phyloP scores from a whole-genome alignment of 768 basidiomycete species.

The Sutorius australiensis region DNA sequence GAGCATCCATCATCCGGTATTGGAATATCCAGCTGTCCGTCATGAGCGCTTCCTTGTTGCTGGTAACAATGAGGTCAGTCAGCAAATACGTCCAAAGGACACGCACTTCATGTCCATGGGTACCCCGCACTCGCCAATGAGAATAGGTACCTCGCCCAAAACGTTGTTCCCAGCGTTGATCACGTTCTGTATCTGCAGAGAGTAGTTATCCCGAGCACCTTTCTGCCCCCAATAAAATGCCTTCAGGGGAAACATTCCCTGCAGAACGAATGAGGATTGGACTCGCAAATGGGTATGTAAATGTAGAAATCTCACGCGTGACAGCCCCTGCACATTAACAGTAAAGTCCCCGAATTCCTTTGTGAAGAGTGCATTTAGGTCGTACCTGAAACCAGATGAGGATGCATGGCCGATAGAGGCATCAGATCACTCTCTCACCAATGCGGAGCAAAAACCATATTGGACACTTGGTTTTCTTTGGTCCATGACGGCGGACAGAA shows the following conservation, averaged over 20 bases:
- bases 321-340: constrained; percentile 90
- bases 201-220: constrained; percentile 78
- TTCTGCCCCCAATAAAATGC: constrained; percentile 86
- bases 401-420: neutral
- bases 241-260: constrained; percentile 84
- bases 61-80: constrained; percentile 25
- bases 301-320: constrained; percentile 49
- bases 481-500: constrained; percentile 81
- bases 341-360: constrained; percentile 84
- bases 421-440: constrained; percentile 43
- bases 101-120: constrained; percentile 97
- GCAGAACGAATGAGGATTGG: constrained; percentile 7
- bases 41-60: constrained; percentile 66
- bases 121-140: constrained; percentile 91
- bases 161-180: constrained; percentile 62
- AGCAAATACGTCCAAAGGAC: neutral
- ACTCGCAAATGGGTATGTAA: neutral
- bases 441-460: constrained; percentile 72
- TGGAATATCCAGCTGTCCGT: constrained; percentile 81
- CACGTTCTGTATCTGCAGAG: constrained; percentile 76
- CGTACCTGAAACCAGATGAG: constrained; percentile 59
- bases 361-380: constrained; percentile 80
- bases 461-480: constrained; percentile 51
- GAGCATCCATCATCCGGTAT: constrained; percentile 88
- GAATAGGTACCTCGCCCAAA: constrained; percentile 77